Base-by-base conservation (phyloP, 257 asterid species). In the Nicotiana obtusifolia region DNA sequence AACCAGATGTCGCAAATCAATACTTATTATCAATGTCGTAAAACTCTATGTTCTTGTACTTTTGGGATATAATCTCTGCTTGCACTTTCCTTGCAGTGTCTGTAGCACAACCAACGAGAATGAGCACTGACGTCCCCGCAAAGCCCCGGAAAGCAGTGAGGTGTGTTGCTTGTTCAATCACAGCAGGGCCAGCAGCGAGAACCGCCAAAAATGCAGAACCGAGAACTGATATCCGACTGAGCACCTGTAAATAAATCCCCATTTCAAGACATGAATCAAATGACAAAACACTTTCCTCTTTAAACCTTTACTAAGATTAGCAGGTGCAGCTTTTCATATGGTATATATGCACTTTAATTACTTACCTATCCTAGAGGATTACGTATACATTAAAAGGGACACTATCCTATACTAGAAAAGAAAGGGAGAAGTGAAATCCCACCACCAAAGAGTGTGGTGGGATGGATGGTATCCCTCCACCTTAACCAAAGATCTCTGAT, bases 81-180 rank as follows among this genome's bases (percentile, higher is more conserved):
- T 93, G 92, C 61, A 95, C 99, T 86, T 95, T 95, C 84, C 98
- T 88, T 57, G 99, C 97, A 0, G 99, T 94, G 88, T 95, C 99
- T 13, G 97, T 94, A 2, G 99, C 99, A 86, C 98, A 95, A 47
- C 99, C 97, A 22, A 95, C 99, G 28, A 95, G 97, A 87, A 94
- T 95, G 71, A 95, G 95, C 81, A 95, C 97, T 0, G 99, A 95
- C 5, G 98, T 95, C 82, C 99, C 99, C 0, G 99, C 99, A 13
- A 95, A 94, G 64, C 98, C 98, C 81, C 95, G 89, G 78, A 95
- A 95, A 28, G 99, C 97, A n/a, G 98, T 89, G 81, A 95, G 94
- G 83, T 94, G 97, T 15, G 97, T 95, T 2, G 92, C 93, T 86
- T 94, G 99, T 86, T 95, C 99, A 56, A 94, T 87, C 82, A 94